Evolutionary conservation across 164 flowering plant species (phyloP).

Genomic region (Tetracentron sinense): DNA sequence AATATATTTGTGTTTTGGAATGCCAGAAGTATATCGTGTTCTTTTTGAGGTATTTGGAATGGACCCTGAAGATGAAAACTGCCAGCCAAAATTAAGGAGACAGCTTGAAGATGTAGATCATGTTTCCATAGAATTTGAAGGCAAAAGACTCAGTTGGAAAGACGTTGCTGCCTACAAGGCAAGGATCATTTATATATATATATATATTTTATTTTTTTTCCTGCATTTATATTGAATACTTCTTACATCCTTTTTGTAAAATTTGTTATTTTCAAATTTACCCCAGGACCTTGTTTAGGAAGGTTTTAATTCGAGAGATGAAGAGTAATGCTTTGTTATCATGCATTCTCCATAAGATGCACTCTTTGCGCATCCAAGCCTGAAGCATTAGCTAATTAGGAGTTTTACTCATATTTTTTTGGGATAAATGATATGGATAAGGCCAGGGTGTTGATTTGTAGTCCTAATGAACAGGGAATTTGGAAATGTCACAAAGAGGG

Average conservation of each 20-base stretch:
- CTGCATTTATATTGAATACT: not conserved
- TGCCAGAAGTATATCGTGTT: conserved; percentile 98
- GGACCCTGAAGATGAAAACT: conserved; percentile 95
- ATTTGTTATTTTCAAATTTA: not conserved
- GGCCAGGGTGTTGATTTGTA: no score
- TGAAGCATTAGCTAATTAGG: not conserved
- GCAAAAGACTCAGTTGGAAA: conserved; percentile 75
- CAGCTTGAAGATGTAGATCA: conserved; percentile 97
- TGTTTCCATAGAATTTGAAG: conserved; percentile 97
- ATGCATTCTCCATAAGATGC: not conserved
- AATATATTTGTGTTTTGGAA: conserved; percentile 87
- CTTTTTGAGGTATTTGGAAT: conserved; percentile 98
- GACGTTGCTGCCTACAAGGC: conserved; percentile 86
- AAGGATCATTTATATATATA: conserved; percentile 19
- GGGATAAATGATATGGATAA: no score
- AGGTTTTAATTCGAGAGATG: not conserved
- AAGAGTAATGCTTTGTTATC: not conserved
- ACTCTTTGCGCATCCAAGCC: no score
- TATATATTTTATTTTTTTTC: no score
- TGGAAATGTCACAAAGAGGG: not conserved
- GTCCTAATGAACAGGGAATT: not conserved
- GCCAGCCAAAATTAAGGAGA: conserved; percentile 86
- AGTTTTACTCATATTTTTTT: no score
- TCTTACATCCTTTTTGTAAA: not conserved
- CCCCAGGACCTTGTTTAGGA: not conserved